Evolutionary conservation across 805 yeast species (phyloP).

Genomic region (Wickerhamiella kurtzmanii): DNA sequence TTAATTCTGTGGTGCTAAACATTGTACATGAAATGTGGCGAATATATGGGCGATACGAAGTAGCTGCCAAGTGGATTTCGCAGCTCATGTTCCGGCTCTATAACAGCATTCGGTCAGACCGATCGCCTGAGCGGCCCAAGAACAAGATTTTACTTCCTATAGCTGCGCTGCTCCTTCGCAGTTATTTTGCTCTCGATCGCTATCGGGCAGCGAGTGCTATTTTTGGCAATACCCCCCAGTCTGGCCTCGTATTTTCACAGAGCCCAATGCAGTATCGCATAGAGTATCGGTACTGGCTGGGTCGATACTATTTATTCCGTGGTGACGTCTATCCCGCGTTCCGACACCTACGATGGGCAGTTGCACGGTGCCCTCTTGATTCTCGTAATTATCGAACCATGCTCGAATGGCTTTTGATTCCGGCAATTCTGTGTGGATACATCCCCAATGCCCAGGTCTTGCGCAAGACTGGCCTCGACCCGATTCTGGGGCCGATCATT

Average conservation of each 20-base stretch:
- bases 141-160: not conserved
- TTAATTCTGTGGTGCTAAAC: not conserved
- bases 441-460: conserved; percentile 30
- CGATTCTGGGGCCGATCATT: conserved; percentile 30
- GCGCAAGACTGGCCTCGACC: conserved; percentile 21
- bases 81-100: not conserved
- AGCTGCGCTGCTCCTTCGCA: not conserved
- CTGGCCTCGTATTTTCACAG: not conserved
- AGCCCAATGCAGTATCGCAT: conserved; percentile 16
- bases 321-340: conserved; percentile 11
- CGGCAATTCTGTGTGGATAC: conserved; percentile 42
- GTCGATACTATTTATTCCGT: conserved; percentile 25
- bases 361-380: conserved; percentile 27
- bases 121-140: not conserved
- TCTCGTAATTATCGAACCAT: conserved; percentile 30
- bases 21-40: not conserved
- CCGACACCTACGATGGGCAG: conserved; percentile 43
- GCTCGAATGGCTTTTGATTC: conserved; percentile 38
- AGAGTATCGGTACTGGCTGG: conserved; percentile 21
- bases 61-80: not conserved
- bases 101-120: not conserved
- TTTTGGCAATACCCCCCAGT: not conserved
- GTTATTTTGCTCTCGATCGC: not conserved
- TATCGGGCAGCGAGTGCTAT: not conserved
- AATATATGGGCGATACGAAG: not conserved